Evolutionary conservation across 495 filamentous ascomycete genomes (phyloP).

Genomic region (Neurospora sp.): DNA sequence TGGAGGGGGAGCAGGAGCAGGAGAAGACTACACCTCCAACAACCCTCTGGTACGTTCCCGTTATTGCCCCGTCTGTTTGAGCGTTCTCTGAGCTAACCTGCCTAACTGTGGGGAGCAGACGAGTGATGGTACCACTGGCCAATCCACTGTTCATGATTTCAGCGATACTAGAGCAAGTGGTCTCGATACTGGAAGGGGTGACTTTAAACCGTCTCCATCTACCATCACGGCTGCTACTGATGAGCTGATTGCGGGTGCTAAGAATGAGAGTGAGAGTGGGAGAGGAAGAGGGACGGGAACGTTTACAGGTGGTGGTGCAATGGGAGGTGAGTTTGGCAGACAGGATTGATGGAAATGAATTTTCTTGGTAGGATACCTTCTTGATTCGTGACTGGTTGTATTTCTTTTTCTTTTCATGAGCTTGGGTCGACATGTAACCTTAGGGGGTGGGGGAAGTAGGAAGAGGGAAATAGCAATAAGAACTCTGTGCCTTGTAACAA

Average conservation of each 20-base stretch:
- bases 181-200: background rate
- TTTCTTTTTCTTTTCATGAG: background rate
- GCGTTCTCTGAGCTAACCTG: too few relatives aligned
- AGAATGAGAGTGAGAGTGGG: background rate
- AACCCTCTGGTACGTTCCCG: too few relatives aligned
- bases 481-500: background rate
- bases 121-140: too few relatives aligned
- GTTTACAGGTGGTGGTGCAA: background rate
- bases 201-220: background rate
- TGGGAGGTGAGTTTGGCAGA: background rate
- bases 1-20: too few relatives aligned
- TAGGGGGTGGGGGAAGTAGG: background rate
- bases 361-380: background rate
- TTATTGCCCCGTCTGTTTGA: too few relatives aligned
- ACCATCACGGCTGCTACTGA: background rate
- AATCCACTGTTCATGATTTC: too few relatives aligned
- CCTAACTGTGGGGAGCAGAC: too few relatives aligned
- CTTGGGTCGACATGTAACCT: background rate
- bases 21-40: too few relatives aligned
- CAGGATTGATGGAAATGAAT: background rate
- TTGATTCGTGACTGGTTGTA: background rate
- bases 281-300: background rate
- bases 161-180: too few relatives aligned
- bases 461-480: background rate
- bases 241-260: background rate